Conservation (phyloP, 2,329 filamentous ascomycete genomes). For the Colletotrichum eremochloae region DNA sequence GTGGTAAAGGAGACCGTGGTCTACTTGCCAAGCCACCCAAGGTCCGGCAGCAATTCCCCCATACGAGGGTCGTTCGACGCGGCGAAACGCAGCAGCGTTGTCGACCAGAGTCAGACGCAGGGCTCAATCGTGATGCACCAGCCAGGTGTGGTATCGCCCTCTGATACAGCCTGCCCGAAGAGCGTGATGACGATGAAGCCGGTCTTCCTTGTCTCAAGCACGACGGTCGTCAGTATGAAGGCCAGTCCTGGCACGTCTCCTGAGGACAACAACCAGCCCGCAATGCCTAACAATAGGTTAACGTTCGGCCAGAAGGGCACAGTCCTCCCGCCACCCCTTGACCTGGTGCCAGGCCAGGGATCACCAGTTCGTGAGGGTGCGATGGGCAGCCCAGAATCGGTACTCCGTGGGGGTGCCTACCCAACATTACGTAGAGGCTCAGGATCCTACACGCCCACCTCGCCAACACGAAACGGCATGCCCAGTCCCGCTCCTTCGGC, state of each 20-base stretch:
- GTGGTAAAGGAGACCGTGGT: background rate
- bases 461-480: slow-evolving; percentile 1
- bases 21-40: slow-evolving; percentile 12
- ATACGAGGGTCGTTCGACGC: slow-evolving; percentile 22
- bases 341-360: slow-evolving; percentile 18
- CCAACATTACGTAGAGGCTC: background rate
- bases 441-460: background rate
- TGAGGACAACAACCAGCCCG: slow-evolving; percentile 30
- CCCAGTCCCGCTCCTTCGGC: slow-evolving; percentile 23
- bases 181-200: slow-evolving; percentile 43
- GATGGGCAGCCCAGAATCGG: slow-evolving; percentile 7
- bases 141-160: slow-evolving; percentile 1
- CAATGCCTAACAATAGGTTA: slow-evolving; percentile 22
- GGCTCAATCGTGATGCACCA: slow-evolving; percentile 26
- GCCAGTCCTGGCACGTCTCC: slow-evolving; percentile 39
- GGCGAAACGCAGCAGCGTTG: slow-evolving; percentile 6
- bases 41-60: slow-evolving; percentile 31
- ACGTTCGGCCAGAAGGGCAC: slow-evolving; percentile 29
- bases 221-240: slow-evolving; percentile 37
- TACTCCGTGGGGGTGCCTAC: background rate
- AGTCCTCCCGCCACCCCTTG: slow-evolving; percentile 38
- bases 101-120: slow-evolving; percentile 4
- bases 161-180: slow-evolving; percentile 33
- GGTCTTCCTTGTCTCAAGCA: slow-evolving; percentile 36
- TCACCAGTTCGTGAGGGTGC: slow-evolving; percentile 13